Percentiles rank a stretch among this genome's conserved stretches.
phyloP scores from a whole-genome alignment of 495 filamentous ascomycete species.

The Hypoxylon perforatum region DNA sequence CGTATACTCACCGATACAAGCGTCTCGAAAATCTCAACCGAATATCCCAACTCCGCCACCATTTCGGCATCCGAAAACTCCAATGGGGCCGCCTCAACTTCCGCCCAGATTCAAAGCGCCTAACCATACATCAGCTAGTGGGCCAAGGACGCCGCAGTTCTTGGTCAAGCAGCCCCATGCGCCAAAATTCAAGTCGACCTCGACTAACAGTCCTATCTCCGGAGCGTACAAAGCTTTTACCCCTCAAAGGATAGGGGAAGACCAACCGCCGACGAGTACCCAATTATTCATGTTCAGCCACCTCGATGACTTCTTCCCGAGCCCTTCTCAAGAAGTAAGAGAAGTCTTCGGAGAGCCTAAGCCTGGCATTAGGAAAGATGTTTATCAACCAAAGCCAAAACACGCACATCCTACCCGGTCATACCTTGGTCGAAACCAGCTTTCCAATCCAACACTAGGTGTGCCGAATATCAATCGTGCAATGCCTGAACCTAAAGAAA shows the following conservation, averaged over 20 bases:
- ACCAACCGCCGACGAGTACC: constrained; percentile 49
- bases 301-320: constrained; percentile 61
- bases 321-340: constrained; percentile 57
- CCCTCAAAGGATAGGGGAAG: neutral
- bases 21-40: constrained; percentile 6
- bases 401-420: neutral
- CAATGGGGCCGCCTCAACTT: constrained; percentile 36
- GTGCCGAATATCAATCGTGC: neutral
- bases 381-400: neutral
- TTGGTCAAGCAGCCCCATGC: constrained; percentile 21
- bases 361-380: neutral
- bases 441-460: neutral
- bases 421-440: neutral
- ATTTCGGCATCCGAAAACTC: constrained; percentile 29
- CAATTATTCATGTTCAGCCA: constrained; percentile 58
- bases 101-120: constrained; percentile 37
- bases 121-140: constrained; percentile 6
- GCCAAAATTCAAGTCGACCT: constrained; percentile 3
- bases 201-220: neutral
- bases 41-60: constrained; percentile 9
- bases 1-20: neutral
- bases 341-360: constrained; percentile 54
- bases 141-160: constrained; percentile 30
- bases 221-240: neutral
- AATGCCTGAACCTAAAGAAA: neutral